phyloP scores from a whole-genome alignment of 306 rosid species.

The Nissolia schottii region DNA sequence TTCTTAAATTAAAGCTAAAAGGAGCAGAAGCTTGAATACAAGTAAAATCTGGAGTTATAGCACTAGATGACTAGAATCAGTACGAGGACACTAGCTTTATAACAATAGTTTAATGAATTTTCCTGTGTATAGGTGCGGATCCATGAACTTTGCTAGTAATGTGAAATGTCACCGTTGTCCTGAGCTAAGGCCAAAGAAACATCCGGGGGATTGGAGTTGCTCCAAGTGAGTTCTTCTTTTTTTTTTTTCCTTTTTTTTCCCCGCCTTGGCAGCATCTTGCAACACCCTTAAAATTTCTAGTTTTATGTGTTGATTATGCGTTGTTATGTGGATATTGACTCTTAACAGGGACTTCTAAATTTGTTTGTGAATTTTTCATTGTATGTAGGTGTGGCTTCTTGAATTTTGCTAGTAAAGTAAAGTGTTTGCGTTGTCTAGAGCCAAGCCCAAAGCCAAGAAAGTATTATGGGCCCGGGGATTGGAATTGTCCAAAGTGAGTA shows the following conservation, averaged over 20 bases:
- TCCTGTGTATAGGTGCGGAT: conserved; percentile 51
- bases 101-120: conserved; percentile 5
- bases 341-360: neutral
- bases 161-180: conserved; percentile 55
- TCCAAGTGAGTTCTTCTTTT: conserved; percentile 50
- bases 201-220: conserved; percentile 69
- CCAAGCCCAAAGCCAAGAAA: conserved; percentile 44
- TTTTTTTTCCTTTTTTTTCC: conserved; percentile 1
- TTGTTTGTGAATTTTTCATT: neutral
- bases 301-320: conserved; percentile 9
- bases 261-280: no score
- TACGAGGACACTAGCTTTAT: neutral
- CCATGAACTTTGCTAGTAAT: conserved; percentile 73
- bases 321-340: conserved; percentile 15
- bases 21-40: neutral
- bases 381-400: conserved; percentile 72
- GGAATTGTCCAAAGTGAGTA: conserved; percentile 90
- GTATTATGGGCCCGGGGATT: conserved; percentile 58
- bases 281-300: neutral
- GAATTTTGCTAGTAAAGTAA: conserved; percentile 70
- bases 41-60: conserved; percentile 4
- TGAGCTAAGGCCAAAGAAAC: conserved; percentile 51
- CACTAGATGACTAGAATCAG: neutral
- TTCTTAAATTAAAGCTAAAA: neutral
- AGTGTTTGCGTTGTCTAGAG: conserved; percentile 67